phyloP scores from a whole-genome alignment of 192 early-diverging fungal species.

The Diversispora eburnea region DNA sequence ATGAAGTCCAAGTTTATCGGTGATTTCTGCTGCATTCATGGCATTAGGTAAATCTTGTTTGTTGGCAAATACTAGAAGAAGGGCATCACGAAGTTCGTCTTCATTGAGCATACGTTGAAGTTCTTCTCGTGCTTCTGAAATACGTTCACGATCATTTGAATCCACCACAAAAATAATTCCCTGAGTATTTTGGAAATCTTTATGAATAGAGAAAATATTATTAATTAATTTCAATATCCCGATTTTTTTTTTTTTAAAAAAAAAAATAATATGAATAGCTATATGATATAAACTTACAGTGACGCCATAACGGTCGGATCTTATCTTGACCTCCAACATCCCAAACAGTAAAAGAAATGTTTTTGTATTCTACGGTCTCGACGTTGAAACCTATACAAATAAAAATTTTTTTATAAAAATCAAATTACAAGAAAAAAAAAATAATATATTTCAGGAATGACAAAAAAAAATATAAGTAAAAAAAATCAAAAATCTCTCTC shows the following conservation, averaged over 20 bases:
- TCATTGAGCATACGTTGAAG: constrained; percentile 93
- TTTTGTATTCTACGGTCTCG: constrained; percentile 97
- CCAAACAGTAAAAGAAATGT: constrained; percentile 98
- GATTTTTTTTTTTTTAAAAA: neutral
- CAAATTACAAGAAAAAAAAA: too few species aligned
- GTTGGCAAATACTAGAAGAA: constrained; percentile 95
- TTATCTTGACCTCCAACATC: constrained; percentile 99
- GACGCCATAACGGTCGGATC: constrained; percentile 96
- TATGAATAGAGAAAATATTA: neutral
- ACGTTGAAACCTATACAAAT: constrained; percentile 82
- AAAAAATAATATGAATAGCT: neutral
- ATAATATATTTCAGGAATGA: too few species aligned
- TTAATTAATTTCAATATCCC: neutral
- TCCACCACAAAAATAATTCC: constrained; percentile 98
- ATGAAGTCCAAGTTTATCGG: constrained; percentile 88
- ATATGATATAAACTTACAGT: constrained; percentile 62
- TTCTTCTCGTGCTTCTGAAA: constrained; percentile 91
- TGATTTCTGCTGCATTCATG: constrained; percentile 91
- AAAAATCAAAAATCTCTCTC: neutral
- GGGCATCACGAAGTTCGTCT: constrained; percentile 89
- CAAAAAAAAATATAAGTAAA: constrained; percentile 7
- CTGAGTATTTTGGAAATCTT: constrained; percentile 96
- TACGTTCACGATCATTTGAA: constrained; percentile 93
- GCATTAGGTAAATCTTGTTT: constrained; percentile 99
- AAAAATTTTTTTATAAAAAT: too few species aligned